phyloP scores from a whole-genome alignment of 1,284 basidiomycete species.

The Cutaneotrichosporon cutaneum region DNA sequence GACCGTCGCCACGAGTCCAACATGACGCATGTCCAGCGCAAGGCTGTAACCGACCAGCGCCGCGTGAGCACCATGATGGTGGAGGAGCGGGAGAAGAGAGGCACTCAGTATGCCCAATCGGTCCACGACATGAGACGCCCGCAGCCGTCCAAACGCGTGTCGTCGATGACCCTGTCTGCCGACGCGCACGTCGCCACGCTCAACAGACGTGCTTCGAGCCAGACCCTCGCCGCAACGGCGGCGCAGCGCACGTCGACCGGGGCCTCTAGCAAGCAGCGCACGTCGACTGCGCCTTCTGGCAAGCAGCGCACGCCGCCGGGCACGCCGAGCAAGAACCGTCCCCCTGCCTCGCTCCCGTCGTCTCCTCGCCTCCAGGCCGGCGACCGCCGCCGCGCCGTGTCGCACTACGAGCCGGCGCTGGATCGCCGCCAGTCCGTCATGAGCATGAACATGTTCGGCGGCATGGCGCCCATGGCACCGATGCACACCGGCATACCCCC shows the following conservation, averaged over 20 bases:
- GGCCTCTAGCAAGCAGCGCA: constrained; percentile 4
- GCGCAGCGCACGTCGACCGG: constrained; percentile 6
- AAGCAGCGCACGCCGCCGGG: constrained; percentile 9
- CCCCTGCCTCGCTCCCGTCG: constrained; percentile 16
- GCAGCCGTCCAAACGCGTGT: constrained; percentile 8
- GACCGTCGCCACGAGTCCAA: constrained; percentile 35
- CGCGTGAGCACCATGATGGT: constrained; percentile 19
- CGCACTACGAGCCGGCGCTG: constrained; percentile 14
- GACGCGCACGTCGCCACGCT: not conserved
- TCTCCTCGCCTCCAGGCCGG: constrained; percentile 17
- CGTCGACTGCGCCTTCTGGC: not conserved
- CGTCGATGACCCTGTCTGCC: constrained; percentile 10
- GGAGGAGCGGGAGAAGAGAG: constrained; percentile 3
- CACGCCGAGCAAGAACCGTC: constrained; percentile 10
- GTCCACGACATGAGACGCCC: constrained; percentile 1
- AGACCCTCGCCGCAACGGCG: not conserved
- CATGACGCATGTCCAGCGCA: constrained; percentile 34
- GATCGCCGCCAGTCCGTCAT: constrained; percentile 15
- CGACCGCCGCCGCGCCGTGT: constrained; percentile 22
- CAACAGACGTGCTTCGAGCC: constrained; percentile 6
- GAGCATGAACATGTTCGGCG: constrained; percentile 18
- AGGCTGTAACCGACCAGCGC: constrained; percentile 25
- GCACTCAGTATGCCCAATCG: not conserved
- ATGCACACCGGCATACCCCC: not conserved
- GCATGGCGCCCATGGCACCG: not conserved